Base-by-base conservation (phyloP, 2,329 filamentous ascomycete genomes). In the Pyricularia pennisetigena region DNA sequence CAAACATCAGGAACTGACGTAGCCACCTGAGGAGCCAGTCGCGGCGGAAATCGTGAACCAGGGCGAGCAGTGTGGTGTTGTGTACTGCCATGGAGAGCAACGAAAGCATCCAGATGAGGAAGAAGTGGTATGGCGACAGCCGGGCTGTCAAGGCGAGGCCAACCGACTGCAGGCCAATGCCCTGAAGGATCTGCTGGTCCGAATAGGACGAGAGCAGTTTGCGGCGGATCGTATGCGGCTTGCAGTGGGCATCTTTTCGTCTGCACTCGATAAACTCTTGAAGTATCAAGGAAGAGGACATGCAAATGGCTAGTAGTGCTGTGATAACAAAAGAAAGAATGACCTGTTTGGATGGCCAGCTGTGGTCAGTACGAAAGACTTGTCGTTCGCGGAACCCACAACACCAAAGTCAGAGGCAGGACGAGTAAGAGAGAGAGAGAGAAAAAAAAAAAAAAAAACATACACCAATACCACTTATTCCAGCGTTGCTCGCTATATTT, bases 1-100 rank as follows among this genome's bases (percentile, higher is more conserved):
- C 80, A 69, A 90, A 82, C 87, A 90, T 90, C 71, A 90, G 82
- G 26, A 85, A 78, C 74, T 90, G 86, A 26, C 88, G 81, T 72
- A 90, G 77, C 87, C 87, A 90, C 64, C 87, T 81, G 66, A 90
- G 78, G 0, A 90, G 85, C 85, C 86, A 87, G 76, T 90, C 88
- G 32, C 88, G 79, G 71, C 85, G 86, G 78, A 89, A 89, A 73
- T 90, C 87, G 73, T 85, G 84, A 1, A 88, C 85, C 41, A 90
- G 81, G 0, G 86, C 86, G n/a, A 90, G 80, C 20, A 90, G 78
- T 0, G 87, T 86, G 4, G 86, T 82, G 69, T 89, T 87, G 75
- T 90, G 88, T 2, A 88, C 89, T 0, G 86, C 85, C 71, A 86
- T 89, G 20, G 86, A 86, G 8, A 90, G 79, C 14, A 89, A 77